phyloP scores from a whole-genome alignment of 1,139 yeast species.

The Kazachstania sp. region DNA sequence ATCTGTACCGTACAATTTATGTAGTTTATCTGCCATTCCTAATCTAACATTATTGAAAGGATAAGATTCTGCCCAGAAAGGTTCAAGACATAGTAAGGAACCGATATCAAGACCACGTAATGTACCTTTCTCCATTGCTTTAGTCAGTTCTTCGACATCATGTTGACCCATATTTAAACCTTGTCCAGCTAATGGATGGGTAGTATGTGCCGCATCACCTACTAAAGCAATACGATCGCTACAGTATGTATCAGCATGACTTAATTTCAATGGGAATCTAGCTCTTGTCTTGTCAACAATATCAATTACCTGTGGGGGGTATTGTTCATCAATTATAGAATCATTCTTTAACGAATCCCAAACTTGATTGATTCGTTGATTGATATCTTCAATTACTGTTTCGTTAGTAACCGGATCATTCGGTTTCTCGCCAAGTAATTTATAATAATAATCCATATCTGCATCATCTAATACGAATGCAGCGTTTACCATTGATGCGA shows the following conservation, averaged over 20 bases:
- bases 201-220: slow-evolving; percentile 98
- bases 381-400: slow-evolving; percentile 54
- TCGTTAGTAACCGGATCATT: slow-evolving; percentile 34
- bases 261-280: slow-evolving; percentile 76
- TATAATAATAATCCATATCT: slow-evolving; percentile 70
- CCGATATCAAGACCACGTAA: slow-evolving; percentile 86
- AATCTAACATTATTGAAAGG: slow-evolving; percentile 70
- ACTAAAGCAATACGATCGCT: slow-evolving; percentile 79
- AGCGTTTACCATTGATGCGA: slow-evolving; percentile 71
- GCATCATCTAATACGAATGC: slow-evolving; percentile 70
- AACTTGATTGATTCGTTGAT: slow-evolving; percentile 58
- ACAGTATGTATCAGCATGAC: slow-evolving; percentile 86
- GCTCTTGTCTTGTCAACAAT: slow-evolving; percentile 67
- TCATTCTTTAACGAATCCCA: slow-evolving; percentile 36
- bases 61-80: slow-evolving; percentile 74
- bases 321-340: slow-evolving; percentile 43
- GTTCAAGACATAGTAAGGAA: slow-evolving; percentile 62
- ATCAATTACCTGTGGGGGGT: slow-evolving; percentile 56
- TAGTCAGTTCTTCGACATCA: slow-evolving; percentile 67
- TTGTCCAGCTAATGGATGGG: slow-evolving; percentile 97
- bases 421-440: slow-evolving; percentile 36
- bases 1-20: slow-evolving; percentile 75
- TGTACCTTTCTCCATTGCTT: slow-evolving; percentile 61
- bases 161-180: slow-evolving; percentile 97
- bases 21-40: slow-evolving; percentile 88